Percentiles rank a stretch among this genome's conserved stretches.
Conservation (phyloP, 164 flowering plant species). For the Umbilicus rupestris region DNA sequence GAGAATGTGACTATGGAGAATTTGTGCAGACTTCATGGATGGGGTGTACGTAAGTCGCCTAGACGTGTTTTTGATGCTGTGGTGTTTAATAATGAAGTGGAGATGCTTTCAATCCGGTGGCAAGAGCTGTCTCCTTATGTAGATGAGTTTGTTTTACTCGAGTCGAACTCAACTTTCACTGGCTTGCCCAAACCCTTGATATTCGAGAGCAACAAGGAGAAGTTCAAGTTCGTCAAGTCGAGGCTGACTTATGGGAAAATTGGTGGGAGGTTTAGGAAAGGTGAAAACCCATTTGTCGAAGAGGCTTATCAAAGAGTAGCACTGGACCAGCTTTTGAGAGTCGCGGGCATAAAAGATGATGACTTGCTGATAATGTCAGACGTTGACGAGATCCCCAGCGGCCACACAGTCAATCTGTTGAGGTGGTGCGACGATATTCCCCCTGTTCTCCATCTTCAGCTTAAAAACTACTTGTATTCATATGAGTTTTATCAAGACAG, state of each 20-base stretch:
- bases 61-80: not conserved
- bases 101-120: conserved; percentile 1
- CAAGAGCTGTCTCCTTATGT: conserved; percentile 1
- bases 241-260: not conserved
- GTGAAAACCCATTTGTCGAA: not conserved
- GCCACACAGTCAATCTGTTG: conserved; percentile 3
- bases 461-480: not conserved
- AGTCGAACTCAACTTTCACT: not conserved
- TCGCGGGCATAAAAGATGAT: not conserved
- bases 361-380: conserved; percentile 1
- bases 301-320: conserved; percentile 1
- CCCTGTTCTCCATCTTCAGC: not conserved
- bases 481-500: not conserved
- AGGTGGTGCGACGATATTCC: not conserved
- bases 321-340: not conserved
- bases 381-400: not conserved
- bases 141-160: not conserved
- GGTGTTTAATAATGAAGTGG: not conserved
- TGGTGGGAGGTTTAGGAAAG: not conserved
- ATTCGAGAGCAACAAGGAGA: not conserved
- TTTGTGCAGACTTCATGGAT: not conserved
- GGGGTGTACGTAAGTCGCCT: not conserved
- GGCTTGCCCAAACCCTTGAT: not conserved
- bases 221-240: not conserved
- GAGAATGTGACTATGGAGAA: not conserved